Evolutionary conservation across 257 asterid species (phyloP), one percentile per base, ranked within the genome.

Genomic region (Rubia yunnanensis): DNA sequence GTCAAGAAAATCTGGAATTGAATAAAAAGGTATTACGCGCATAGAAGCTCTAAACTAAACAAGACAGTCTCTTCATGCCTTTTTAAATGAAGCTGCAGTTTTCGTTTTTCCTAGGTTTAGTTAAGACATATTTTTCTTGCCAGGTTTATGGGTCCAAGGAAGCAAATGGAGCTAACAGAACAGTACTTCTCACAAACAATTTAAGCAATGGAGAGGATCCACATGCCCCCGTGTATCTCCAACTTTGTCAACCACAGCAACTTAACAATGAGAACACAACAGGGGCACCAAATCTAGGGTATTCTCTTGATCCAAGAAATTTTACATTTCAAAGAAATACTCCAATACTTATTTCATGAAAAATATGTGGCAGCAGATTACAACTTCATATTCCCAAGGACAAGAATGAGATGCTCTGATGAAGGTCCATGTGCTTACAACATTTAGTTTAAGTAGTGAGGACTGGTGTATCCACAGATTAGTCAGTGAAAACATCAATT

Each of bases 201-300:
- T 65, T 72, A 73, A 70, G 81, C 79, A 75, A 74, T 41, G 71
- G 82, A 60, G 90, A 85, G 27, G 82, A 80, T 71, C 80, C 81
- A n/a, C 72, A 79, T 67, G 86, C 68, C 49, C 76, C 81, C 54
- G 80, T 83, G 31, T 79, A 79, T 77, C 92, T 87, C 74, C 92
- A 87, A 82, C 95, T 87, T 78, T 79, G 84, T 84, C 90, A 83
- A 74, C 95, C 95, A 73, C 86, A 79, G 68, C 86, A 87, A 73
- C 68, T 76, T 57, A 81, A 73, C 70, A 67, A 67, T 3, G 83
- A 79, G 65, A 48, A 63, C 39, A 64, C 73, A 61, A 14, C 69
- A 11, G 81, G 77, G 56, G 73, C 77, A 58, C 66, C 76, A 14
- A 82, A 80, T 64, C 54, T 73, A 61, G 87, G 89, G 90, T 87